Evolutionary conservation across 345 rosid species (phyloP).

Genomic region (Salix udensis): DNA sequence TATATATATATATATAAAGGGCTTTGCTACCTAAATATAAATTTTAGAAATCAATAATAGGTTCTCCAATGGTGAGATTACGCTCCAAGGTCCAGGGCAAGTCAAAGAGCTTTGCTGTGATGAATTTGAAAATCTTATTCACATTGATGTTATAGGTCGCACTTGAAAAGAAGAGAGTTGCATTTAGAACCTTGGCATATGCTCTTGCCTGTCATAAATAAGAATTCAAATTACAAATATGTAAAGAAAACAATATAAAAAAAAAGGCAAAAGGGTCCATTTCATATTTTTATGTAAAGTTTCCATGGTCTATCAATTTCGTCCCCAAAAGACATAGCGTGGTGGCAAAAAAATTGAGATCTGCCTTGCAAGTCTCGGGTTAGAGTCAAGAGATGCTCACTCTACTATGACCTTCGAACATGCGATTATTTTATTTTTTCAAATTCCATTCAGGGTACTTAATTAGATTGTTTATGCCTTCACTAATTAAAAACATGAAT

Average conservation of each 20-base stretch:
- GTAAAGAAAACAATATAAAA: too few relatives aligned
- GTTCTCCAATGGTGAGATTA: conserved; percentile 81
- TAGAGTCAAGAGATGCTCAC: too few relatives aligned
- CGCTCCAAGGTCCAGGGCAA: conserved; percentile 83
- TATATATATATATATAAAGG: too few relatives aligned
- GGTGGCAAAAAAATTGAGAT: rapidly evolving
- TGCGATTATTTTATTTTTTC: background rate
- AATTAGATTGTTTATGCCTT: too few relatives aligned
- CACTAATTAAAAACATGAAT: too few relatives aligned
- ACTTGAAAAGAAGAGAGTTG: conserved; percentile 88
- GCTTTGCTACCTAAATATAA: background rate
- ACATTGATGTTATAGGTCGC: conserved; percentile 89
- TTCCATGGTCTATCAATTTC: too few relatives aligned
- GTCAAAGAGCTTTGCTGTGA: conserved; percentile 88
- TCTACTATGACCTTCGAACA: background rate
- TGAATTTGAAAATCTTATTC: conserved; percentile 89
- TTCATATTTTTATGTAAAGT: too few relatives aligned
- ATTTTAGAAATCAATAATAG: conserved; percentile 72
- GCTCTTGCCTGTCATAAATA: conserved; percentile 65
- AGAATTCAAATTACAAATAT: background rate
- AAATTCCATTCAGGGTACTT: too few relatives aligned
- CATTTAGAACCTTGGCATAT: conserved; percentile 76
- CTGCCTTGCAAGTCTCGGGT: too few relatives aligned
- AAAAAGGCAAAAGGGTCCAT: too few relatives aligned
- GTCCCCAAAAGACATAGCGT: too few relatives aligned